These are phyloP conservation scores for Euphrasia arctica DNA, from an alignment of 305 asterid species.

Conservation along the genomic window DNA sequence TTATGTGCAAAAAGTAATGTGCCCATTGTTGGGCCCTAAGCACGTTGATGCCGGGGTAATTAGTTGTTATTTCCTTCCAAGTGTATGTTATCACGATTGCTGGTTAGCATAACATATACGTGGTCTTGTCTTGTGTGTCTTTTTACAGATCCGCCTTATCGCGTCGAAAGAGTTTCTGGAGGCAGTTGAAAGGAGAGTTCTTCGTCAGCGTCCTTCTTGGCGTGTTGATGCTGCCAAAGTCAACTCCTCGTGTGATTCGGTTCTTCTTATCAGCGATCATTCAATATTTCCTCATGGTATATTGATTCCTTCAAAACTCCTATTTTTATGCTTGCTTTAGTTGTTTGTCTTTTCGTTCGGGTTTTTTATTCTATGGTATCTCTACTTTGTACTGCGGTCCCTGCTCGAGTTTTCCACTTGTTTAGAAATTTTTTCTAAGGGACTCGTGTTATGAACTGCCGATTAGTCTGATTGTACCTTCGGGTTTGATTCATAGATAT, in stretches of 20 bases:
- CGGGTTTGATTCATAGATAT: background rate
- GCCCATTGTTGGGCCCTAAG: constrained; percentile 67
- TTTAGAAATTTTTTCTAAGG: too few relatives aligned
- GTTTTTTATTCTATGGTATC: too few relatives aligned
- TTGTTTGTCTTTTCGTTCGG: too few relatives aligned
- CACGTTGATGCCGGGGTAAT: constrained; percentile 95
- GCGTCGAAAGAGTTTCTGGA: constrained; percentile 78
- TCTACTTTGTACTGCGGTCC: too few relatives aligned
- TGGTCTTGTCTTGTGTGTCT: constrained; percentile 18
- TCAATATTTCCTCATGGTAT: constrained; percentile 79
- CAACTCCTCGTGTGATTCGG: constrained; percentile 68
- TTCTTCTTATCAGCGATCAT: constrained; percentile 80
- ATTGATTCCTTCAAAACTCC: constrained; percentile 1
- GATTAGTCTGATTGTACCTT: too few relatives aligned
- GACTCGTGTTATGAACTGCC: too few relatives aligned
- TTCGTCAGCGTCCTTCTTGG: constrained; percentile 73
- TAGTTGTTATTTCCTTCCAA: constrained; percentile 20
- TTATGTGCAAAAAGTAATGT: constrained; percentile 70
- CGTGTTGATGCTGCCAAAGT: constrained; percentile 81
- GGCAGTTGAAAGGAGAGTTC: constrained; percentile 73
- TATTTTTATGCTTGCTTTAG: constrained; percentile 6
- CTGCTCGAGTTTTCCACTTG: too few relatives aligned
- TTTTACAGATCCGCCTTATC: constrained; percentile 53
- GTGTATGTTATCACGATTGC: constrained; percentile 9
- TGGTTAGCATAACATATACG: constrained; percentile 12